A percentile compares a stretch with the other conserved stretches of the same genome.
Evolutionary conservation across 495 filamentous ascomycete species (phyloP).

Genomic region (Hypomontagnella monticulosa): DNA sequence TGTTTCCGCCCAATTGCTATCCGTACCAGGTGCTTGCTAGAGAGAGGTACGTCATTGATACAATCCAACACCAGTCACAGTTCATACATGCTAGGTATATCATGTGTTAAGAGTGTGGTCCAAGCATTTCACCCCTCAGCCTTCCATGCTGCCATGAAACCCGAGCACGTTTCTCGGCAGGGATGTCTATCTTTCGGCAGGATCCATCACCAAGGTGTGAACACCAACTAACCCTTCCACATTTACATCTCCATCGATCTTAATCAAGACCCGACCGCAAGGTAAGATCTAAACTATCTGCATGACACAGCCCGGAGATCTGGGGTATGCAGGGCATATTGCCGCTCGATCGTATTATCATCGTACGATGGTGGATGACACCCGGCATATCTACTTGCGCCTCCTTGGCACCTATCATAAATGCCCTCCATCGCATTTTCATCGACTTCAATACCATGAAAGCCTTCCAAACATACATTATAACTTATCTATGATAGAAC

Average conservation of each 20-base stretch:
- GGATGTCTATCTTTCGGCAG: background rate
- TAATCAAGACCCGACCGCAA: conserved; percentile 23
- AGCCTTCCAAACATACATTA: no score
- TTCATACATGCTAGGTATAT: no score
- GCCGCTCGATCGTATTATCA: conserved; percentile 31
- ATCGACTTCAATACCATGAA: background rate
- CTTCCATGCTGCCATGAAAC: background rate
- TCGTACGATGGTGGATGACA: conserved; percentile 26
- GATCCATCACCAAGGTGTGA: background rate
- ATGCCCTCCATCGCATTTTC: background rate
- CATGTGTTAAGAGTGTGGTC: no score
- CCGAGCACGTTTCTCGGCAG: background rate
- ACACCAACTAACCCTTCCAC: conserved; percentile 16
- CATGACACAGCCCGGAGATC: conserved; percentile 27
- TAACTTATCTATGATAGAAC: no score
- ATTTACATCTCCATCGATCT: conserved; percentile 29
- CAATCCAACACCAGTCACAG: no score
- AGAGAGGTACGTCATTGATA: background rate
- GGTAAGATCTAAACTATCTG: conserved; percentile 16
- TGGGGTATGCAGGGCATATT: conserved; percentile 24
- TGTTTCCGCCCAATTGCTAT: conserved; percentile 1
- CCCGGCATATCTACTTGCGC: conserved; percentile 12
- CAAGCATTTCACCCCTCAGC: no score
- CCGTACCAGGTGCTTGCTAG: conserved; percentile 3
- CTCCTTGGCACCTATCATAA: conserved; percentile 24